phyloP scores from a whole-genome alignment of 768 basidiomycete species.

The Mycena alexandri region DNA sequence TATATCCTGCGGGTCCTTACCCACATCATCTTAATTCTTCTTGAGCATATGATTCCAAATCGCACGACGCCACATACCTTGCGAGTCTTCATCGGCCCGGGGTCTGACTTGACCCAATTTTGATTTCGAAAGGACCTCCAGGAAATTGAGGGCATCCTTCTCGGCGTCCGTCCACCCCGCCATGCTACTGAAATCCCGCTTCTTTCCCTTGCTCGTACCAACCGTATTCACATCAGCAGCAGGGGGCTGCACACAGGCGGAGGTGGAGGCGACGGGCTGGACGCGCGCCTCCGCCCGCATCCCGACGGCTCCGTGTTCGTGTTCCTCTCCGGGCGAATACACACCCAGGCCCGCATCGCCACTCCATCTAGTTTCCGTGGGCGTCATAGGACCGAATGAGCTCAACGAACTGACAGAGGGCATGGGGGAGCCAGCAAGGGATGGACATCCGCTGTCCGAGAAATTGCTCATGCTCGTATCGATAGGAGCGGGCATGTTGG shows the following conservation, averaged over 20 bases:
- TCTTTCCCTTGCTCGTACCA: constrained; percentile 26
- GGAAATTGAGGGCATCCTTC: constrained; percentile 25
- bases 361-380: constrained; percentile 25
- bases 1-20: constrained; percentile 13
- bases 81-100: constrained; percentile 31
- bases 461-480: constrained; percentile 26
- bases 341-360: constrained; percentile 23
- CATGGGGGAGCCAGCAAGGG: constrained; percentile 44
- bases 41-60: constrained; percentile 40
- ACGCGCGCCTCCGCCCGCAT: background rate
- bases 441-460: constrained; percentile 36
- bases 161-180: constrained; percentile 32
- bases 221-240: too few relatives aligned
- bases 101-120: constrained; percentile 26
- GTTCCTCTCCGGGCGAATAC: constrained; percentile 28
- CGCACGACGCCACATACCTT: constrained; percentile 42
- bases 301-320: constrained; percentile 1
- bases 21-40: constrained; percentile 30
- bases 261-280: background rate
- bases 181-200: constrained; percentile 32
- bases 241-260: too few relatives aligned
- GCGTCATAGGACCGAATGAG: constrained; percentile 32
- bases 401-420: constrained; percentile 46
- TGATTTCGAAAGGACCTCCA: constrained; percentile 32
- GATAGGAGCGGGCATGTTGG: constrained; percentile 7